Evolutionary conservation across 768 basidiomycete genomes (phyloP).

Genomic region (Tulasnella sp.): DNA sequence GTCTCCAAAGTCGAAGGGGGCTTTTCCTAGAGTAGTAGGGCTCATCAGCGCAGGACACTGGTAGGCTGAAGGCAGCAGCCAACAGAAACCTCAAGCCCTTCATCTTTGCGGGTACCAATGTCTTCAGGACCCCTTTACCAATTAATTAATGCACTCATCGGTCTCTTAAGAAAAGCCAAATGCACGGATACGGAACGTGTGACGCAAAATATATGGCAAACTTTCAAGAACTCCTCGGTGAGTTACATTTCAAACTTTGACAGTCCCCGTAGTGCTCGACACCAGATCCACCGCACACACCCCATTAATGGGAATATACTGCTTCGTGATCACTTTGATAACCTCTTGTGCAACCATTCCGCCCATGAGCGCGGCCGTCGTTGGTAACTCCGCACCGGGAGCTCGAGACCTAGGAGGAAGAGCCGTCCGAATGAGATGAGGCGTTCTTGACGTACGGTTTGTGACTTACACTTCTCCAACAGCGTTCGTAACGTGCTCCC

Average conservation of each 20-base stretch:
- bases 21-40: too few relatives aligned
- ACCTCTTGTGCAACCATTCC: constrained; percentile 94
- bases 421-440: neutral
- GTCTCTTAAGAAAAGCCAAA: neutral
- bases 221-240: neutral
- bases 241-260: constrained; percentile 29
- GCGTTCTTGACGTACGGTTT: constrained; percentile 33
- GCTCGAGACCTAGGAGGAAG: constrained; percentile 64
- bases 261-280: constrained; percentile 43
- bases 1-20: too few relatives aligned
- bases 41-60: too few relatives aligned
- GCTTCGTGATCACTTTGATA: constrained; percentile 95
- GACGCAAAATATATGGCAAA: neutral
- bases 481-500: constrained; percentile 55
- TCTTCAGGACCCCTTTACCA: neutral
- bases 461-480: constrained; percentile 79
- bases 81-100: neutral
- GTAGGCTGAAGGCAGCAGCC: too few relatives aligned
- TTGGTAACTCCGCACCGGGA: constrained; percentile 85
- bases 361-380: constrained; percentile 90
- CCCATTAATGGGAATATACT: constrained; percentile 89
- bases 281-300: constrained; percentile 81
- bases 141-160: neutral
- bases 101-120: neutral
- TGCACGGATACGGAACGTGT: neutral